Base-by-base conservation (phyloP, 2,329 filamentous ascomycete genomes). In the Claviceps purpurea region DNA sequence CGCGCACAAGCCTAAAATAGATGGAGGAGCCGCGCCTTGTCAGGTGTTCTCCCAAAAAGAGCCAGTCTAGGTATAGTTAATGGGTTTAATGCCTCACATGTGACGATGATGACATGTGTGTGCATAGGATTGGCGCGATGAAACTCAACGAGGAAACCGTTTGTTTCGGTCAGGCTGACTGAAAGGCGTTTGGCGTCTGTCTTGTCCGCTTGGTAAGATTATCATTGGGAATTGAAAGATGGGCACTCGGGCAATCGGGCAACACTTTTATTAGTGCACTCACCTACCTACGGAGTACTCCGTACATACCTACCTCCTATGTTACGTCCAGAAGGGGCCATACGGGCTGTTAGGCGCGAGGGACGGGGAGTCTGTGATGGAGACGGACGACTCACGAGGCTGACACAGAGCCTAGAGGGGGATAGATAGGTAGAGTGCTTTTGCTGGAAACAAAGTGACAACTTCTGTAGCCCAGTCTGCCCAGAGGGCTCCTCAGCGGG, bases 81-180 rank as follows among this genome's bases (percentile, higher is more conserved):
- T n/a, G 4, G 22, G 22, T 20, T 45, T 44, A 53, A 53, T 51
- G 49, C 52, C 52, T 53, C 48, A 48, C 44, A 53, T 47, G 52
- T 47, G 43, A 51, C 34, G 22, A 45, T 24, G 24, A 49, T 40
- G 14, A 30, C 8, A 47, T 41, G 22, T 49, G 20, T 40, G 5
- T n/a, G 47, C 46, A 49, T 51, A 47, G 42, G 34, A 39, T 44
- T 39, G 37, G 40, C 26, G 24, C n/a, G 49, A 51, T 51, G 45
- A 45, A 51, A 53, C 52, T 47, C 49, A 30, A 49, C 30, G 18
- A 37, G 26, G 13, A 41, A 22, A 49, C 39, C n/a, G n/a, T 38
- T 5, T 37, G 16, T 50, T 50, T 43, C 26, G 48, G 22, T 22
- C 22, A 20, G 22, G n/a, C 10, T n/a, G 38, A 18, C 11, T n/a